Conservation (phyloP, 345 rosid genomes). For the Citrus cavaleriei region DNA sequence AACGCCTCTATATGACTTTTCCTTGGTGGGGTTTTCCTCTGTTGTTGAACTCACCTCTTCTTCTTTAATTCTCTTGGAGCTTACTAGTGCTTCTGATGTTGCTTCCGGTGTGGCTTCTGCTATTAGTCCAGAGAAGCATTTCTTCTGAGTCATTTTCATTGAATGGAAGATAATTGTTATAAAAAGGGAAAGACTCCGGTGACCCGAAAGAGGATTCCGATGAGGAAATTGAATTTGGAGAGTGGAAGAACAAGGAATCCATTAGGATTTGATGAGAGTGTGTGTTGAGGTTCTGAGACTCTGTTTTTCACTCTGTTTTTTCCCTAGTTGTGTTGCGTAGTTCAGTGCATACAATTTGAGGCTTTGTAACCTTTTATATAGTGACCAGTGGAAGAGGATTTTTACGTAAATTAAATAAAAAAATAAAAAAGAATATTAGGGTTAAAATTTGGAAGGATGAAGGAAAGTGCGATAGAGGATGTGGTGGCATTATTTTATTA, state of each 20-base stretch:
- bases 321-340: neutral
- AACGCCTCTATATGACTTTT: constrained; percentile 63
- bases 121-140: constrained; percentile 76
- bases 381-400: neutral
- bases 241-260: constrained; percentile 42
- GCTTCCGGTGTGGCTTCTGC: constrained; percentile 36
- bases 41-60: constrained; percentile 48
- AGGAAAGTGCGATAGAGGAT: neutral
- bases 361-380: constrained; percentile 25
- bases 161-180: constrained; percentile 58
- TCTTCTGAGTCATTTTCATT: constrained; percentile 92
- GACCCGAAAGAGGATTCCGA: constrained; percentile 56
- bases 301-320: neutral
- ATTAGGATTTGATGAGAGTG: constrained; percentile 11
- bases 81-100: constrained; percentile 8
- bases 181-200: constrained; percentile 37
- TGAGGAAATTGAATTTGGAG: constrained; percentile 47
- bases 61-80: constrained; percentile 25
- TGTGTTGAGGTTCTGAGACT: neutral
- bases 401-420: neutral
- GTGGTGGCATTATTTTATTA: constrained; percentile 1
- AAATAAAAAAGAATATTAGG: neutral
- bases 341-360: constrained; percentile 4
- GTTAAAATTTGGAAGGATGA: neutral
- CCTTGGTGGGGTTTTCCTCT: constrained; percentile 26